Evolutionary conservation across 331 rosid species (phyloP), one percentile per base, ranked within the genome.

Genomic region (Quercus tomentella): DNA sequence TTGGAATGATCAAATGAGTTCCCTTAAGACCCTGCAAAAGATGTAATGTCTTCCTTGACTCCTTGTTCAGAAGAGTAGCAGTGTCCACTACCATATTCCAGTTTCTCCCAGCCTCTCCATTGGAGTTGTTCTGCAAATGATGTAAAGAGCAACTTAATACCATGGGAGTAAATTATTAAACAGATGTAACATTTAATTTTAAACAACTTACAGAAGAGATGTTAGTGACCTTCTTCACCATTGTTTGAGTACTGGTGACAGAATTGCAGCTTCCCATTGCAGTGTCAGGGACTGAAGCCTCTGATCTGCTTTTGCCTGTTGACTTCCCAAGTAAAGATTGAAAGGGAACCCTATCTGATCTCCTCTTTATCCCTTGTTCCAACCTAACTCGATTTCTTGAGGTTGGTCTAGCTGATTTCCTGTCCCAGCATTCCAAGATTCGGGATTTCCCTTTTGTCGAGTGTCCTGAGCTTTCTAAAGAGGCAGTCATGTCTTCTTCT

Each of bases 1-100:
- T 82, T 58, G 98, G 99, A 86, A 93, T 82, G 85, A 91, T 84
- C 74, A 95, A 84, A n/a, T 74, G 81, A 77, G 94, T 91, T 56
- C 94, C 89, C 76, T 81, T 89, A 68, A 96, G 93, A 79, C 98
- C 99, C 84, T 87, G 93, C 70, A 93, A 86, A 83, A 90, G 91
- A 80, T 90, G 93, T 79, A 95, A 72, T 78, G 90, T 86, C 78
- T 93, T 91, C 89, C 97, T 90, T 26, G 98, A 90, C 37, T 90
- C 93, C 82, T 89, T 93, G 90, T 88, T 82, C 83, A 96, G 85
- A 83, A 96, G 97, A 75, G 94, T 82, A 37, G 89, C 55, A 67
- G 89, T 33, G 84, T 93, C 98, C 76, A 81, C 94, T 69, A 93
- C 90, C 91, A 95, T 84, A 56, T 74, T 87, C 99, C 97, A 93